These are phyloP conservation scores for Chaetomium sp. DNA, from an alignment of 2,329 filamentous ascomycete genomes.

Conservation along the genomic window DNA sequence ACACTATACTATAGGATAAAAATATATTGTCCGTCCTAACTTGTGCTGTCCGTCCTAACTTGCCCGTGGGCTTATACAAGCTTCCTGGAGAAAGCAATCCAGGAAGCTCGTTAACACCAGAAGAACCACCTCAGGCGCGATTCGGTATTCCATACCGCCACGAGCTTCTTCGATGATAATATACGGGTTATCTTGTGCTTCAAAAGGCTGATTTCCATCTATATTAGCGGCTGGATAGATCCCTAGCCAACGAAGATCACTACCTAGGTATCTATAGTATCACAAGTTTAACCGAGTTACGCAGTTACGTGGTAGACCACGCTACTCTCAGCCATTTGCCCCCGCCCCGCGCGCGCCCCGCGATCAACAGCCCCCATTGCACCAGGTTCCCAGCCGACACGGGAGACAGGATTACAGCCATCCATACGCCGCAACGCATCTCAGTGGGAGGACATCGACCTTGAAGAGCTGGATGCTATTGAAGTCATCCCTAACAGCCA, in stretches of 20 bases:
- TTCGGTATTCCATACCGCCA: background rate
- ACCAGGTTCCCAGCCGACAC: background rate
- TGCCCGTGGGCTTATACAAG: too few species aligned
- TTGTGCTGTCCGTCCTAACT: too few species aligned
- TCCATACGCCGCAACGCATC: background rate
- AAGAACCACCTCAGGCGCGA: conserved; percentile 9
- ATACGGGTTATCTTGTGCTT: background rate
- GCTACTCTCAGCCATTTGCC: background rate
- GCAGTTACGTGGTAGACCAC: background rate
- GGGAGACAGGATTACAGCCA: background rate
- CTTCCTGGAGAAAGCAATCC: too few species aligned
- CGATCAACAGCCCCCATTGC: background rate
- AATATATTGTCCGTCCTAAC: too few species aligned
- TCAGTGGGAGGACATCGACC: background rate
- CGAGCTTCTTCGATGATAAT: background rate
- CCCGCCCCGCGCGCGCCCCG: too few species aligned
- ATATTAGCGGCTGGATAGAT: conserved; percentile 16
- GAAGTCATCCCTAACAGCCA: background rate
- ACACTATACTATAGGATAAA: too few species aligned
- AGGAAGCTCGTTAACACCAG: background rate
- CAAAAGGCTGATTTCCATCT: conserved; percentile 6
- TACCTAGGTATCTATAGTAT: conserved; percentile 2
- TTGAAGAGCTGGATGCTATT: background rate
- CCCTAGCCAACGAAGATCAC: background rate
- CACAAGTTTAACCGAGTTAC: conserved; percentile 1